A percentile compares a stretch with the other conserved stretches of the same genome.
Conservation (phyloP, 495 filamentous ascomycete species). For the Acidiella bohemica region DNA sequence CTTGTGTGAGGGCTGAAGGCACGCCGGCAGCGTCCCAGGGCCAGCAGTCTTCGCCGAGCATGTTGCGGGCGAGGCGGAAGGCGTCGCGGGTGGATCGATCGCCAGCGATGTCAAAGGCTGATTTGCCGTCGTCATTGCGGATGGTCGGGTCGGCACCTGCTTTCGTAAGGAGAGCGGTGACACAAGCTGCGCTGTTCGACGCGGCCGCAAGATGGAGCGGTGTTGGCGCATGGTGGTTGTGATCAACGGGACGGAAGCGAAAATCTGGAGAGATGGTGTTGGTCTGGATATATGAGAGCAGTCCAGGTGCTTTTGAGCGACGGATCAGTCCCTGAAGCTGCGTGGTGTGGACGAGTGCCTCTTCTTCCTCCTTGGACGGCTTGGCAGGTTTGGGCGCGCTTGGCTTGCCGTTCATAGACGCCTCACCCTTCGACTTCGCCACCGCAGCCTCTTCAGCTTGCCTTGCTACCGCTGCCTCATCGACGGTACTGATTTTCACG, state of each 20-base stretch:
- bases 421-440: conserved; percentile 1
- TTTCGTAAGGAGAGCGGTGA: conserved; percentile 64
- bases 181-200: conserved; percentile 54
- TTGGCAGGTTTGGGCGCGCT: conserved; percentile 44
- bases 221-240: conserved; percentile 75
- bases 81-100: conserved; percentile 79
- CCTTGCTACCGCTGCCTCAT: conserved; percentile 33
- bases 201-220: conserved; percentile 75
- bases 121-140: conserved; percentile 51
- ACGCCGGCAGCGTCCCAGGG: conserved; percentile 67
- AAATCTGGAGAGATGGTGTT: conserved; percentile 59
- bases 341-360: conserved; percentile 61
- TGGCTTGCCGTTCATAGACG: conserved; percentile 28
- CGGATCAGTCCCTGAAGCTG: conserved; percentile 81
- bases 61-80: conserved; percentile 73
- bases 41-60: conserved; percentile 65
- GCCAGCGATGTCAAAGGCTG: conserved; percentile 75
- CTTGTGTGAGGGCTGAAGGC: conserved; percentile 51
- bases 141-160: conserved; percentile 59
- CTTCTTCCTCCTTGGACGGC: conserved; percentile 66
- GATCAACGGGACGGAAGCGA: conserved; percentile 55
- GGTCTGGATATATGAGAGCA: conserved; percentile 67
- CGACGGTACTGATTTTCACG: conserved; percentile 66
- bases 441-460: conserved; percentile 21
- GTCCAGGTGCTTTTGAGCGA: conserved; percentile 74